A percentile compares a stretch with the other conserved stretches of the same genome.
phyloP scores from a whole-genome alignment of 1,284 basidiomycete species.

The Ceratobasidium sp. region DNA sequence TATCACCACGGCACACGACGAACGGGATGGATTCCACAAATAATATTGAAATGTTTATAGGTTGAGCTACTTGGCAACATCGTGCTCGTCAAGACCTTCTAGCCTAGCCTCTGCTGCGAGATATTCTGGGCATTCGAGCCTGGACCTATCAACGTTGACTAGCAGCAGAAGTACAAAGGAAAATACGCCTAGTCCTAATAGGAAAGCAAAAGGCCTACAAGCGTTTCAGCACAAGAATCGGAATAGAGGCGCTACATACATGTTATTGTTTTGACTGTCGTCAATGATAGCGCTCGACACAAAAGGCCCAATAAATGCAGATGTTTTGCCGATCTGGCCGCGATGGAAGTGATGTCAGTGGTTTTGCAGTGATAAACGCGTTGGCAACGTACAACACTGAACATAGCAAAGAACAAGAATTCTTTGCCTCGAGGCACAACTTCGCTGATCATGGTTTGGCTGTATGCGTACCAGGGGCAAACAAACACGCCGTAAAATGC shows the following conservation, averaged over 20 bases:
- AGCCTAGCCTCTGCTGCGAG: constrained; percentile 68
- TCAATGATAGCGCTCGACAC: constrained; percentile 66
- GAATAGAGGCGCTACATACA: constrained; percentile 60
- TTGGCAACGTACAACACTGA: constrained; percentile 66
- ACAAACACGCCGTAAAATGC: constrained; percentile 82
- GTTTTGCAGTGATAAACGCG: constrained; percentile 43
- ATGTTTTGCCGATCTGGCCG: constrained; percentile 73
- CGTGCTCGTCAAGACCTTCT: constrained; percentile 62
- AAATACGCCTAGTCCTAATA: constrained; percentile 74
- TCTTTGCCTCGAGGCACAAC: constrained; percentile 70
- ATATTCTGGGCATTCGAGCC: constrained; percentile 74
- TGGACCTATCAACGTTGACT: constrained; percentile 78
- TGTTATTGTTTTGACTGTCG: constrained; percentile 73
- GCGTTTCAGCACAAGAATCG: constrained; percentile 64
- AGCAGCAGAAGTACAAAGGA: constrained; percentile 76
- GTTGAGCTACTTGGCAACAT: not conserved
- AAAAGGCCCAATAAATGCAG: constrained; percentile 85
- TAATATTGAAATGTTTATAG: not conserved
- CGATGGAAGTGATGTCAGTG: not conserved
- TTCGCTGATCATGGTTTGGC: constrained; percentile 87
- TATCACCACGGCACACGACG: not conserved
- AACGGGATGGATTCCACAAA: not conserved
- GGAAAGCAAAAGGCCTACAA: constrained; percentile 83
- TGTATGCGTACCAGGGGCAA: constrained; percentile 85
- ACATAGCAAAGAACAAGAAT: constrained; percentile 81